Evolutionary conservation across 352 stramenopile genomes (phyloP), one percentile per base, ranked within the genome.

Genomic region (Phytophthora palmivora): DNA sequence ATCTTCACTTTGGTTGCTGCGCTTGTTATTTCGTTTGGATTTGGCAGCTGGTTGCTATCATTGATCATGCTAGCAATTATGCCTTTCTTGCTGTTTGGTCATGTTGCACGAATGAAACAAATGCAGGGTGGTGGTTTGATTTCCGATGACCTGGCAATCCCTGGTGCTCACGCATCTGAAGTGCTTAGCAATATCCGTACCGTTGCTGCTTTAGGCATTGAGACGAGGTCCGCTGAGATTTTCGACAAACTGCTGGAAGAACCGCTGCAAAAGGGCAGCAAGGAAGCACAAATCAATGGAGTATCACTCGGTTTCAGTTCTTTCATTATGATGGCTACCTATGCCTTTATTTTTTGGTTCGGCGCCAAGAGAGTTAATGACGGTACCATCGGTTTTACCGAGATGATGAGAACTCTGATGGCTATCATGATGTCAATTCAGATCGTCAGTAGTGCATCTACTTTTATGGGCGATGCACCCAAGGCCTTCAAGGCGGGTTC

Each of bases 31-130:
- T 88, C 86, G 19, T 88, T 94, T 32, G 65, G 77, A 2, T 60
- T 80, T 12, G 84, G 79, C 6, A 87, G 76, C 32, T 94, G 85
- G 84, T 36, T 90, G 14, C 57, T 96, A 4, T 84, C 80, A 2
- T 47, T 93, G 1, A 70, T 95, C 43, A 84, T 94, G 70, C 43
- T 88, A 18, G 68, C 74, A 1, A 41, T 90, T 0, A 68, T 94
- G 5, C 88, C 88, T 0, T 48, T 94, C 19, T 30, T 96, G 12
- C 46, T 92, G 4, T 26, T 87, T 11, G 71, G 72, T 2, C 48
- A 80, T 0, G 37, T 80, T 0, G 48, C 68, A 0, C 80, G 78
- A 3, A 72, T 70, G 28, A 73, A 70, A 15, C 56, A 85, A n/a
- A 78, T 88, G 39, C 38, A 74, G 15, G 47, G 49, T 3, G n/a